phyloP scores from a whole-genome alignment of 164 flowering plant genomes.

The Magnolia changhungtana region DNA sequence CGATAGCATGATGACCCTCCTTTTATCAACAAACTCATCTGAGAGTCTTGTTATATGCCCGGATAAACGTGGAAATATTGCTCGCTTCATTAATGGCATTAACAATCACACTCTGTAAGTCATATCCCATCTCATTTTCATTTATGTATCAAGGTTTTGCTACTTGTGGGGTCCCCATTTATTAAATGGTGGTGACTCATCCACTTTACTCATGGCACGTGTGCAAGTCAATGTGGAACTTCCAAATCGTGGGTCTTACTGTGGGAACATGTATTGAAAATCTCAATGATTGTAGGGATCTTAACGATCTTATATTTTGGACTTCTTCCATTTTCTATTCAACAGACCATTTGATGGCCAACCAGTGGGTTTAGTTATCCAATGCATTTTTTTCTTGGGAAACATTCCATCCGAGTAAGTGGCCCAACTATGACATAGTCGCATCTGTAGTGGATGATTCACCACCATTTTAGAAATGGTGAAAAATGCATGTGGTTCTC shows the following conservation, averaged over 20 bases:
- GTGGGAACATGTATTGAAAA: background rate
- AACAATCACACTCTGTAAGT: slow-evolving; percentile 72
- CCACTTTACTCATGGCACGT: background rate
- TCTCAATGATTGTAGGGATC: background rate
- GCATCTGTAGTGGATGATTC: background rate
- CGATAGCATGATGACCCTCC: slow-evolving; percentile 80
- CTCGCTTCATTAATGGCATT: slow-evolving; percentile 75
- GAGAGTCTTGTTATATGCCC: slow-evolving; percentile 70
- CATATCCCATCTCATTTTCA: background rate
- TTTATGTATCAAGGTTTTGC: background rate
- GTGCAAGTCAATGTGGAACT: background rate
- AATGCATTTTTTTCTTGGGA: too few species aligned
- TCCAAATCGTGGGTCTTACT: background rate
- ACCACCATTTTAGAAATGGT: background rate
- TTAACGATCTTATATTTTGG: background rate
- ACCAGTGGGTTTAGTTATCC: too few species aligned
- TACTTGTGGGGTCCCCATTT: background rate
- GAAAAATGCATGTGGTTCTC: background rate
- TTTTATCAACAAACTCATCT: slow-evolving; percentile 42
- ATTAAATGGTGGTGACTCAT: background rate
- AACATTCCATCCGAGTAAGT: background rate
- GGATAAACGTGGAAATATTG: slow-evolving; percentile 67
- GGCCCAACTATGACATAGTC: background rate
- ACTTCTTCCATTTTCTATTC: too few species aligned
- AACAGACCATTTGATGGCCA: too few species aligned